A percentile compares a stretch with the other conserved stretches of the same genome.
phyloP scores from a whole-genome alignment of 1,139 yeast species.

The Blastobotrys raffinosifermentans region DNA sequence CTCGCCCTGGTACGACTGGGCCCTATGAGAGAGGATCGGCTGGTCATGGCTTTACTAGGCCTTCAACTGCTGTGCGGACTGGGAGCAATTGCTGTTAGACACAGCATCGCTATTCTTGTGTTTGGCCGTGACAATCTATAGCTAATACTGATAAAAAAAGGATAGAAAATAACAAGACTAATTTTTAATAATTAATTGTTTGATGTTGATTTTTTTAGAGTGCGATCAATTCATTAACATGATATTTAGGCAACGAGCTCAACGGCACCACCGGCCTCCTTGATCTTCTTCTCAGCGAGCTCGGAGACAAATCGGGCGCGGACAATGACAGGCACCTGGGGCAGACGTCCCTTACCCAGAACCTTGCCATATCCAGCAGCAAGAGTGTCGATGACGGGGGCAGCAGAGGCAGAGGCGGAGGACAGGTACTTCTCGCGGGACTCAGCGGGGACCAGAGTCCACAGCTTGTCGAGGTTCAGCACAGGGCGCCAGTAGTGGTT shows the following conservation, averaged over 20 bases:
- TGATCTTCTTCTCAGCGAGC: slow-evolving; percentile 99
- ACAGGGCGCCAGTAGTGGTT: slow-evolving; percentile 98
- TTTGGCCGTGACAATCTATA: slow-evolving; percentile 81
- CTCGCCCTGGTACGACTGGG: slow-evolving; percentile 79
- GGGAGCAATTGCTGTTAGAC: slow-evolving; percentile 64
- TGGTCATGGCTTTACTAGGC: slow-evolving; percentile 54
- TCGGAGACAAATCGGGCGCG: slow-evolving; percentile 99
- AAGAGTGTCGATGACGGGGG: slow-evolving; percentile 98
- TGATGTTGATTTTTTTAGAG: not conserved
- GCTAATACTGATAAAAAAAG: not conserved
- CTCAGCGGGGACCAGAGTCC: slow-evolving; percentile 94
- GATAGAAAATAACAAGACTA: too few relatives aligned
- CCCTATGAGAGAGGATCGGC: slow-evolving; percentile 75
- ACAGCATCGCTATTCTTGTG: slow-evolving; percentile 75
- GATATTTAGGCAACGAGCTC: slow-evolving; percentile 88
- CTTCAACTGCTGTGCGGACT: slow-evolving; percentile 65
- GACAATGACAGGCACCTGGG: slow-evolving; percentile 97
- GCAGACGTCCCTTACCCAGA: slow-evolving; percentile 98
- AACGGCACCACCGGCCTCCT: slow-evolving; percentile 99
- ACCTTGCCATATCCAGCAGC: slow-evolving; percentile 99
- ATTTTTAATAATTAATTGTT: too few relatives aligned
- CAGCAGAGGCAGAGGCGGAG: slow-evolving; percentile 80
- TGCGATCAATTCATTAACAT: not conserved
- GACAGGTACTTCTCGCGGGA: slow-evolving; percentile 93
- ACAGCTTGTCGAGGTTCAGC: slow-evolving; percentile 96